Conservation (phyloP, 23 red algal species). For the Gracilariopsis chorda region DNA sequence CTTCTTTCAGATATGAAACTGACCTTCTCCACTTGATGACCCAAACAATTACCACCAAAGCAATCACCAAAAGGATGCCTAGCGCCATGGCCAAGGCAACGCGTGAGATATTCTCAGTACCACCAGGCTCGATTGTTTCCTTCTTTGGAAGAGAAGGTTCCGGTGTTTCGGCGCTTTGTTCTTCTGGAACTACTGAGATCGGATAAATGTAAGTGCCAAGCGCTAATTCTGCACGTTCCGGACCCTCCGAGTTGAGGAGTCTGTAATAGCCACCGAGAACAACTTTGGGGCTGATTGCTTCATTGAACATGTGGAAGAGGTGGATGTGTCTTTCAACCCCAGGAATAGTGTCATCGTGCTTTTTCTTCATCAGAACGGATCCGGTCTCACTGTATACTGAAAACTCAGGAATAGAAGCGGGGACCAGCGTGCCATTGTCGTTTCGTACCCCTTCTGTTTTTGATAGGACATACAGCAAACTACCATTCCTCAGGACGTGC, state of each 20-base stretch:
- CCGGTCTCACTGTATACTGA: slow-evolving; percentile 5
- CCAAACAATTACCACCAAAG: too few species aligned
- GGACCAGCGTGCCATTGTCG: not conserved
- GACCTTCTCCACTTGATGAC: too few species aligned
- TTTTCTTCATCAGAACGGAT: not conserved
- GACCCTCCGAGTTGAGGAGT: not conserved
- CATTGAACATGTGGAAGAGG: not conserved
- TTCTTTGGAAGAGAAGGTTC: too few species aligned
- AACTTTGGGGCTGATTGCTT: not conserved
- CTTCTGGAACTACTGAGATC: not conserved
- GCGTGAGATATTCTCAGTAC: too few species aligned
- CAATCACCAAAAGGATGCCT: too few species aligned
- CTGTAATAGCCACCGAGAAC: not conserved
- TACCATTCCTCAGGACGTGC: slow-evolving; percentile 30
- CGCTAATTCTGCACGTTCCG: not conserved
- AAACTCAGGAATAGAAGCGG: not conserved
- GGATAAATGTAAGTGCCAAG: not conserved
- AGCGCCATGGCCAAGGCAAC: too few species aligned
- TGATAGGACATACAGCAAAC: not conserved
- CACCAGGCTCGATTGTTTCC: too few species aligned
- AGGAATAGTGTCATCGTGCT: not conserved
- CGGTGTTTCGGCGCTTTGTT: too few species aligned
- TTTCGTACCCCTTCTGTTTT: slow-evolving; percentile 5
- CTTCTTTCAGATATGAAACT: too few species aligned
- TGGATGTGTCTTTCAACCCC: not conserved